Evolutionary conservation across 352 stramenopile genomes (phyloP).

Genomic region (Hyaloperonospora arabidopsidis): DNA sequence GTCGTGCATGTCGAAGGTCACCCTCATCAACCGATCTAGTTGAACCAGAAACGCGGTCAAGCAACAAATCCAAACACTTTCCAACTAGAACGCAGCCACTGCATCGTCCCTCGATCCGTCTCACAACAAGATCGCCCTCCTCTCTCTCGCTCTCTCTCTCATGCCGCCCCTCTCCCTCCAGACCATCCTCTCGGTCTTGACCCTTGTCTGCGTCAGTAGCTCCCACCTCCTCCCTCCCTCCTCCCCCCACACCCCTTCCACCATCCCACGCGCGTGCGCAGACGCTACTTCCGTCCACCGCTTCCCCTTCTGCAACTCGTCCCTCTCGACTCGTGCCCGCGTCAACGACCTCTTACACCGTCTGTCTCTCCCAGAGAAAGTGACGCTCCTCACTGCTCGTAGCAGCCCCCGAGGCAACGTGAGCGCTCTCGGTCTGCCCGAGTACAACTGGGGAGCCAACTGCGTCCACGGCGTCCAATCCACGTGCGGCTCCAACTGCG

Average conservation of each 20-base stretch:
- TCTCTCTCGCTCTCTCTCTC: too few species aligned
- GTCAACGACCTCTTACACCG: conserved; percentile 68
- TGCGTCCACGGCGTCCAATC: conserved; percentile 88
- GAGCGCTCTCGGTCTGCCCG: conserved; percentile 67
- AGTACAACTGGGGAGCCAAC: conserved; percentile 92
- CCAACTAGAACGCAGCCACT: too few species aligned
- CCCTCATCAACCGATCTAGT: too few species aligned
- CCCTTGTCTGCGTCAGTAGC: too few species aligned
- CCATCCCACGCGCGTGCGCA: conserved; percentile 54
- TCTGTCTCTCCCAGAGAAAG: conserved; percentile 66
- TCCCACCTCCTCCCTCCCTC: background rate
- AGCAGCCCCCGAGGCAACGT: conserved; percentile 68
- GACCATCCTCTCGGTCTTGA: too few species aligned
- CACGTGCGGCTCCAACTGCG: conserved; percentile 61
- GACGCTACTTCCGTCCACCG: conserved; percentile 14
- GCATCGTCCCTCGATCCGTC: too few species aligned
- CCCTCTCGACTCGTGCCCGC: conserved; percentile 44
- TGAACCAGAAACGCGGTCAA: too few species aligned
- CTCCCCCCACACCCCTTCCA: background rate
- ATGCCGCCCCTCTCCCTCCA: too few species aligned
- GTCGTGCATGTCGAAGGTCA: too few species aligned
- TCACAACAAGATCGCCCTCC: too few species aligned
- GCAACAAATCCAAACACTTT: too few species aligned
- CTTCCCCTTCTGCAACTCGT: conserved; percentile 76
- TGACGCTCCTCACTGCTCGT: conserved; percentile 57